A percentile compares a stretch with the other conserved stretches of the same genome.
These are phyloP conservation scores for Phytopythium mirpurense DNA, from an alignment of 352 stramenopile species.

Conservation along the genomic window DNA sequence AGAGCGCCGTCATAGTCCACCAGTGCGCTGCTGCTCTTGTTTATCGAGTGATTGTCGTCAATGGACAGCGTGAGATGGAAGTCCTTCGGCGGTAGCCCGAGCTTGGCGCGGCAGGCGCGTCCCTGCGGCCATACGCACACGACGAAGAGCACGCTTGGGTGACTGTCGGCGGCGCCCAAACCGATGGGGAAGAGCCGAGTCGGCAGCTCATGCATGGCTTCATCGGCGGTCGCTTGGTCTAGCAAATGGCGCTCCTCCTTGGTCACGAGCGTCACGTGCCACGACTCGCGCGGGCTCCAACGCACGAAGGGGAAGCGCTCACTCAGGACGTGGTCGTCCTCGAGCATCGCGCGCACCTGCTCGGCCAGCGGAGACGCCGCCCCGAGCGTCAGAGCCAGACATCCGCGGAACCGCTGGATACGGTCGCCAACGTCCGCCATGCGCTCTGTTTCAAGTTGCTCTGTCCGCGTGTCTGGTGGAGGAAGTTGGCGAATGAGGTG, in stretches of 20 bases:
- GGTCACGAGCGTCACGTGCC: constrained; percentile 57
- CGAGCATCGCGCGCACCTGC: constrained; percentile 16
- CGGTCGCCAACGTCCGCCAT: constrained; percentile 13
- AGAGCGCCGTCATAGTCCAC: constrained; percentile 14
- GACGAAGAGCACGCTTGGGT: constrained; percentile 32
- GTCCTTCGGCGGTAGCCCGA: constrained; percentile 33
- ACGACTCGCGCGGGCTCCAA: constrained; percentile 6
- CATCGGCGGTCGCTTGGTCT: constrained; percentile 15
- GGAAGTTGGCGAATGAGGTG: not conserved
- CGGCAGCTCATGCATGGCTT: constrained; percentile 21
- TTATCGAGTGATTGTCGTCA: constrained; percentile 36
- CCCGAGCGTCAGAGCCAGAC: constrained; percentile 26
- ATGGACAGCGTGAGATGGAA: constrained; percentile 52
- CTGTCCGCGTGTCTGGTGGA: not conserved
- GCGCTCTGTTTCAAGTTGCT: not conserved
- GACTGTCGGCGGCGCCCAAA: constrained; percentile 18
- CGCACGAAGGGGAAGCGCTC: not conserved
- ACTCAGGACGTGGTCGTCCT: not conserved
- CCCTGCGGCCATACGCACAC: constrained; percentile 59
- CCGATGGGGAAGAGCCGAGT: constrained; percentile 37
- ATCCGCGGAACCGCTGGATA: constrained; percentile 28
- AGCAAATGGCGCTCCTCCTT: constrained; percentile 39
- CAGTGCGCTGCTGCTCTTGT: constrained; percentile 38
- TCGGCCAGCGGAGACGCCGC: constrained; percentile 14
- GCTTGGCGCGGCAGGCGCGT: constrained; percentile 33